These are phyloP conservation scores for Ensete ventricosum DNA, from an alignment of 176 grass and related monocot genomes.

Conservation along the genomic window DNA sequence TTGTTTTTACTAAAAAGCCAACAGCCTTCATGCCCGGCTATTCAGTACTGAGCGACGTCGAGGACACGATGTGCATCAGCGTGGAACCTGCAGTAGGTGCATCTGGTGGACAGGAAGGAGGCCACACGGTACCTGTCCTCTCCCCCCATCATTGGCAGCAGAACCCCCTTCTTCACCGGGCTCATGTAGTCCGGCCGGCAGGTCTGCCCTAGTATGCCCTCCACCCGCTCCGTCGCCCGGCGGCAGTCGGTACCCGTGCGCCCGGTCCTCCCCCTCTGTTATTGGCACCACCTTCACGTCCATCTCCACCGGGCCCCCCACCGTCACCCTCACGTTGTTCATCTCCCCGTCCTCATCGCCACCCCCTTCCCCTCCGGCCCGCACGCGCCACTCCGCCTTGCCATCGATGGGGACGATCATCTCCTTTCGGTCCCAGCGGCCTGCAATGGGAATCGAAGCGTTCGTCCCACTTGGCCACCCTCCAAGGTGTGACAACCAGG, in stretches of 20 bases:
- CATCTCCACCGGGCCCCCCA: slow-evolving; percentile 16
- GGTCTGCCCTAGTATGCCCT: slow-evolving; percentile 20
- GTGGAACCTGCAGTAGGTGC: slow-evolving; percentile 9
- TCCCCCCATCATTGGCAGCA: slow-evolving; percentile 21
- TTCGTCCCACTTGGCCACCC: slow-evolving; percentile 31
- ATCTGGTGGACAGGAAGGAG: slow-evolving; percentile 13
- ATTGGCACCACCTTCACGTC: slow-evolving; percentile 12
- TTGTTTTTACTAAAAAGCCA: too few relatives aligned
- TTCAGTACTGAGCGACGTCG: background rate
- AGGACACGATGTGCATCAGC: background rate
- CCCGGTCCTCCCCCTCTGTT: slow-evolving; percentile 8
- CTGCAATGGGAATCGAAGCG: slow-evolving; percentile 22
- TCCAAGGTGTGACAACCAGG: slow-evolving; percentile 23
- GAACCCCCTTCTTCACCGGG: slow-evolving; percentile 17
- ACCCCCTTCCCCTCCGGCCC: too few relatives aligned
- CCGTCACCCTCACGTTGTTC: slow-evolving; percentile 21
- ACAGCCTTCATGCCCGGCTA: background rate
- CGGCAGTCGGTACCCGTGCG: slow-evolving; percentile 8
- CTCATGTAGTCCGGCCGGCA: slow-evolving; percentile 27
- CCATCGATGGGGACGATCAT: slow-evolving; percentile 21
- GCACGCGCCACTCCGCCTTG: slow-evolving; percentile 20
- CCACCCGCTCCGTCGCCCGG: background rate
- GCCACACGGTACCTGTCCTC: slow-evolving; percentile 13
- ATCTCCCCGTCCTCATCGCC: background rate
- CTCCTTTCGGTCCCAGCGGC: slow-evolving; percentile 27